Base-by-base conservation (phyloP, 768 basidiomycete species). In the Mrakia blollopis region DNA sequence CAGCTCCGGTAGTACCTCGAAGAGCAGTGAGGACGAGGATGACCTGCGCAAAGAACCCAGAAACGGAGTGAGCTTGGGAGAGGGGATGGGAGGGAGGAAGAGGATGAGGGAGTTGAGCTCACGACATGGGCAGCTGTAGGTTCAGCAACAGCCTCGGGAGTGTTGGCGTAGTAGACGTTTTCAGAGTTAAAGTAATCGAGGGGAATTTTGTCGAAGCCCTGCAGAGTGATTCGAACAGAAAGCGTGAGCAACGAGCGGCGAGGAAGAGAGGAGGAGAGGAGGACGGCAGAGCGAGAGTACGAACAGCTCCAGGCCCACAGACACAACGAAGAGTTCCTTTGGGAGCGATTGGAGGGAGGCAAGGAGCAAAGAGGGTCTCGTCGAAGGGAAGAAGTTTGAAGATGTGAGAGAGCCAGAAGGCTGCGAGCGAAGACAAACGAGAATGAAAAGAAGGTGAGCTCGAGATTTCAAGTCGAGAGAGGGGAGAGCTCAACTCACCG, bases 21-120 rank as follows among this genome's bases (percentile, higher is more conserved):
- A 77, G 62, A 11, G 76, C 61, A 18, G 76, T 72, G 57, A 77
- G 65, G 16, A 54, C 63, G 23, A 77, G 72, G 47, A 77, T 77
- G 28, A 76, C 70, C 75, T 76, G 69, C 10, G 30, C 16, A 11
- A 30, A 68, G 28, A 11, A 8, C n/a, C n/a, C n/a, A n/a, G 57
- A 60, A 35, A 54, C 21, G 32, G 57, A 13, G 57, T 18, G n/a
- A 37, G 28, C 21, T 14, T 30, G 13, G 37, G 1, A 2, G 37
- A 61, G 68, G 30, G 30, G 2, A n/a, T n/a, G 25, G 13, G 25
- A 61, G 5, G 21, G 8, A 52, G 54, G 14, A 21, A 39, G 28
- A n/a, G 41, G 61, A 3, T 11, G 28, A n/a, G 65, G 5, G n/a
- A 14, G 16, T 16, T 25, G 25, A 25, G 70, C 75, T 35, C 2